phyloP scores from a whole-genome alignment of 176 grass and related monocot genomes.

The Themeda triandra region DNA sequence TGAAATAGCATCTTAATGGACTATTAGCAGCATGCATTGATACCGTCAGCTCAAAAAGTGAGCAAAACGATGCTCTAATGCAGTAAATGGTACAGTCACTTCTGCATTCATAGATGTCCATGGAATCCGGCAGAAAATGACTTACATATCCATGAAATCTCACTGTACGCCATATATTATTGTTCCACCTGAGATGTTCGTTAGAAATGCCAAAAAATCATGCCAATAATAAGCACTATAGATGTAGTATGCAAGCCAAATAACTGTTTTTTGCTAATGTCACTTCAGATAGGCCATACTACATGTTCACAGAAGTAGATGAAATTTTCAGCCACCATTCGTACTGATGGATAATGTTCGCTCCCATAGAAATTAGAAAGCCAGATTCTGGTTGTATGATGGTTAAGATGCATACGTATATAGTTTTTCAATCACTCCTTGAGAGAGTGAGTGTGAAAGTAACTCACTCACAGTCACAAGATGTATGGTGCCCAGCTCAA shows the following conservation, averaged over 20 bases:
- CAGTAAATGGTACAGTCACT: neutral
- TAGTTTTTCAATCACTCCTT: conserved; percentile 61
- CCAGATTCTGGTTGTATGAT: conserved; percentile 49
- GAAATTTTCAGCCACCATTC: conserved; percentile 30
- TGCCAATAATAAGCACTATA: neutral
- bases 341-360: conserved; percentile 25
- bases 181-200: conserved; percentile 11
- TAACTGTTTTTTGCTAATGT: conserved; percentile 20
- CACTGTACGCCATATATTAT: conserved; percentile 16
- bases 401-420: conserved; percentile 60
- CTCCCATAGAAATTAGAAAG: conserved; percentile 12
- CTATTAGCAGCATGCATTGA: conserved; percentile 1
- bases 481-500: conserved; percentile 55
- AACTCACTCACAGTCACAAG: conserved; percentile 49
- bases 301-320: conserved; percentile 13
- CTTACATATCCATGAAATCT: conserved; percentile 22
- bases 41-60: neutral
- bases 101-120: neutral
- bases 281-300: conserved; percentile 9
- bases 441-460: conserved; percentile 13
- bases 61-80: neutral
- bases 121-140: conserved; percentile 3
- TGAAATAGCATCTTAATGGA: neutral
- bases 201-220: conserved; percentile 11
- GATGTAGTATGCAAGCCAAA: conserved; percentile 24